Conservation (phyloP, 1,139 yeast genomes). For the Taphrina populina region DNA sequence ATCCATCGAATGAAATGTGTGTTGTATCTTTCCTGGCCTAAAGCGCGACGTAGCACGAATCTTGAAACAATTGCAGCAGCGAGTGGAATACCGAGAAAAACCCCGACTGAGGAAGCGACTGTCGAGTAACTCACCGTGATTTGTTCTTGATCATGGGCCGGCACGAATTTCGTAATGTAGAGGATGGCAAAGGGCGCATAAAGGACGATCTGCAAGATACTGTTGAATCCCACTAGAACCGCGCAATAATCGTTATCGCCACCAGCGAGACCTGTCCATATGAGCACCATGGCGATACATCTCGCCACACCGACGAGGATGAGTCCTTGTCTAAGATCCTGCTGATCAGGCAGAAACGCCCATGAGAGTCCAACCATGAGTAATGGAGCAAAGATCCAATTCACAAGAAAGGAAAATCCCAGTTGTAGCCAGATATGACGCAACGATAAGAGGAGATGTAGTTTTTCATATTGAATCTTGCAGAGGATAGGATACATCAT, state of each 20-base stretch:
- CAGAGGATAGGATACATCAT: conserved; percentile 64
- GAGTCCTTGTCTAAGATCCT: conserved; percentile 56
- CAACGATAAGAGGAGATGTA: conserved; percentile 42
- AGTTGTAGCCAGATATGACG: conserved; percentile 46
- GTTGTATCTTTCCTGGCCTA: conserved; percentile 44
- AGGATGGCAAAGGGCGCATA: conserved; percentile 58
- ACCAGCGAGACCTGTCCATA: conserved; percentile 60
- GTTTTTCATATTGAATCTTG: conserved; percentile 54
- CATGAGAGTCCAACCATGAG: conserved; percentile 61
- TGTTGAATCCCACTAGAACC: conserved; percentile 54
- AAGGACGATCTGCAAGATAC: conserved; percentile 55
- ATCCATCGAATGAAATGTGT: conserved; percentile 48
- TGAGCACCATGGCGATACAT: conserved; percentile 61
- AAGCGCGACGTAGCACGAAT: conserved; percentile 40
- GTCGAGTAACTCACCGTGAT: conserved; percentile 46
- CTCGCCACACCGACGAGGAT: conserved; percentile 62
- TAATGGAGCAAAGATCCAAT: conserved; percentile 61
- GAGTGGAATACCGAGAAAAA: conserved; percentile 59
- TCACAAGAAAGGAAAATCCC: conserved; percentile 50
- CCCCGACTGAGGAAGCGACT: conserved; percentile 56
- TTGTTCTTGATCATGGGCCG: conserved; percentile 35
- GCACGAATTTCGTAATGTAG: conserved; percentile 43
- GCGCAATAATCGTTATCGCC: conserved; percentile 59
- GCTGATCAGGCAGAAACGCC: conserved; percentile 54
- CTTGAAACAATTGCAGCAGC: conserved; percentile 53